These are phyloP conservation scores for Fusarium staphyleae DNA, from an alignment of 2,329 filamentous ascomycete species.

Conservation along the genomic window DNA sequence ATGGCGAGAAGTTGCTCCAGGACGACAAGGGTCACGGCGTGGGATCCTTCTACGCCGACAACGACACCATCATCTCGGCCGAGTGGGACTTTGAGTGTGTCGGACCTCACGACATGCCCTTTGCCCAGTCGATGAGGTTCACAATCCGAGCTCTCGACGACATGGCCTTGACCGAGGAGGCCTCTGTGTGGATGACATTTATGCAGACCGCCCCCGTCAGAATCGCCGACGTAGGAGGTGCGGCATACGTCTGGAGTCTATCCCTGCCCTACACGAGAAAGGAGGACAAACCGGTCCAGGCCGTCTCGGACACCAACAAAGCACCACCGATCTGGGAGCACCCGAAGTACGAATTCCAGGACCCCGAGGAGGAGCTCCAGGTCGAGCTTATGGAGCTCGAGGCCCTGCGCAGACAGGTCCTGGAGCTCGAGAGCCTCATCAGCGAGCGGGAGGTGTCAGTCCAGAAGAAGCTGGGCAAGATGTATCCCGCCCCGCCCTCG, in stretches of 20 bases:
- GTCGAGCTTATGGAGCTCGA: slow-evolving; percentile 55
- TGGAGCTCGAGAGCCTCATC: slow-evolving; percentile 53
- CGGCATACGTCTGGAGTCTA: slow-evolving; percentile 41
- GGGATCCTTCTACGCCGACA: slow-evolving; percentile 50
- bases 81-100: slow-evolving; percentile 57
- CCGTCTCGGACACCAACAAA: slow-evolving; percentile 4
- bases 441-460: slow-evolving; percentile 52
- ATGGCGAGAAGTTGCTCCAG: slow-evolving; percentile 53
- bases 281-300: slow-evolving; percentile 6
- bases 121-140: slow-evolving; percentile 55
- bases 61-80: slow-evolving; percentile 50
- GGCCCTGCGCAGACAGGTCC: slow-evolving; percentile 51
- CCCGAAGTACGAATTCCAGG: slow-evolving; percentile 38
- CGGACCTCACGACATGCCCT: slow-evolving; percentile 48
- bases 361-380: slow-evolving; percentile 46
- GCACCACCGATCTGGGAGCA: slow-evolving; percentile 20
- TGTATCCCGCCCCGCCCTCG: slow-evolving; percentile 33
- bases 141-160: slow-evolving; percentile 53
- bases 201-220: slow-evolving; percentile 53
- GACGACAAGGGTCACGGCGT: slow-evolving; percentile 51
- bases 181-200: slow-evolving; percentile 54
- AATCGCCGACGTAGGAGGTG: slow-evolving; percentile 53
- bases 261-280: slow-evolving; percentile 37
- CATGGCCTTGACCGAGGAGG: slow-evolving; percentile 45
- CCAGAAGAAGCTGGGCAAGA: slow-evolving; percentile 45